Percentiles rank a stretch among this genome's conserved stretches.
Evolutionary conservation across 106 monocot genomes (phyloP).

Genomic region (Triglochin maritima): DNA sequence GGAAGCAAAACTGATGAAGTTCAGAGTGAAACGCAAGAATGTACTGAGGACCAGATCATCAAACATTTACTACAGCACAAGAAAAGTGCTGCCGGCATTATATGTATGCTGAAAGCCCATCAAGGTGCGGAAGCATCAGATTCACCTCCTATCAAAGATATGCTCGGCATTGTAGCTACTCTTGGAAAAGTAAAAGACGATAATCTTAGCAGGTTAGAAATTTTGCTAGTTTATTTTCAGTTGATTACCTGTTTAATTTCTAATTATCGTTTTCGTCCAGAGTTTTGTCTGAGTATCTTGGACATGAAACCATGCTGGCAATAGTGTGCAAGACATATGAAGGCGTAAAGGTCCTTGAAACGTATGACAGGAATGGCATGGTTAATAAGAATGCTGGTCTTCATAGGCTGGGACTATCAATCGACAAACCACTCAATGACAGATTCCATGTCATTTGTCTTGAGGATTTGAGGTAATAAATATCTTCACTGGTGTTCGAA

Average conservation of each 20-base stretch:
- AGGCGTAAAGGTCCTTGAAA: conserved; percentile 72
- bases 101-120: conserved; percentile 45
- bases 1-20: too few species aligned
- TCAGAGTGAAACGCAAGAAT: too few species aligned
- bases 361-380: conserved; percentile 50
- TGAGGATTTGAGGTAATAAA: conserved; percentile 63
- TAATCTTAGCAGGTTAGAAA: conserved; percentile 59
- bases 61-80: conserved; percentile 42
- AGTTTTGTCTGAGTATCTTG: conserved; percentile 71
- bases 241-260: not conserved
- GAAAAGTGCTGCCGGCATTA: conserved; percentile 53
- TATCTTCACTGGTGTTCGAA: not conserved
- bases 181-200: conserved; percentile 72
- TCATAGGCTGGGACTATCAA: conserved; percentile 51
- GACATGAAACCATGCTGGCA: conserved; percentile 72
- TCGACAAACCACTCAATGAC: conserved; percentile 50
- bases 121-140: conserved; percentile 31
- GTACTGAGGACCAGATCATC: conserved; percentile 13
- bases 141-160: conserved; percentile 44
- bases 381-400: conserved; percentile 61
- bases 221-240: not conserved
- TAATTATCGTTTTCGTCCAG: conserved; percentile 20
- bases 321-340: conserved; percentile 84
- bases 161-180: conserved; percentile 64
- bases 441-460: conserved; percentile 77